Percentiles rank a stretch among this genome's conserved stretches.
Evolutionary conservation across 1,284 basidiomycete species (phyloP).

Genomic region (Sporisorium scitamineum): DNA sequence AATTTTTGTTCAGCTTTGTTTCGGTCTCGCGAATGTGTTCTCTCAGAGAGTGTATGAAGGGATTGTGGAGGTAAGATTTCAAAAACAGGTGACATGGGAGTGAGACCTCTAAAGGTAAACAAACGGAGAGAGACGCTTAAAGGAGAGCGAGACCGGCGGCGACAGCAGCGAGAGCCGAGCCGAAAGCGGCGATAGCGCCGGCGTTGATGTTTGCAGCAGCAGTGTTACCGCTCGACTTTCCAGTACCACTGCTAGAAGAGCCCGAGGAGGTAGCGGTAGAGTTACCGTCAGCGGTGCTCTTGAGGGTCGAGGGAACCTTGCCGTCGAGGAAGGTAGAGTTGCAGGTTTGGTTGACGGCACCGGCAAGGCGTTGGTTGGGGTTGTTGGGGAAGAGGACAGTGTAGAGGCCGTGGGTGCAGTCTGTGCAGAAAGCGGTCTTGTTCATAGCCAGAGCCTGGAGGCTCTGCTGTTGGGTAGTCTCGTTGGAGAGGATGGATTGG

Average conservation of each 20-base stretch:
- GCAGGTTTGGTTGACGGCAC: conserved; percentile 31
- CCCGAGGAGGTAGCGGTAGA: conserved; percentile 22
- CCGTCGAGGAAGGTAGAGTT: conserved; percentile 29
- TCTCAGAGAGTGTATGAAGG: too few species aligned
- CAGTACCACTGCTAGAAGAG: conserved; percentile 1
- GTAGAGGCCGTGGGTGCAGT: conserved; percentile 47
- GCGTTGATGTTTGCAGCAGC: conserved; percentile 8
- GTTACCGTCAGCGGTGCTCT: conserved; percentile 38
- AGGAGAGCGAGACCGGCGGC: conserved; percentile 41
- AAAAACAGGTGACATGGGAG: not conserved
- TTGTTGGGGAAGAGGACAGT: conserved; percentile 30
- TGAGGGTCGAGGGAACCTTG: conserved; percentile 28
- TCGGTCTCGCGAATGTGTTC: too few species aligned
- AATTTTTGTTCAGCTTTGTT: not conserved
- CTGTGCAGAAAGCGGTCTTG: conserved; percentile 48
- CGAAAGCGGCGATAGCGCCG: conserved; percentile 12
- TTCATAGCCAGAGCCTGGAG: conserved; percentile 25
- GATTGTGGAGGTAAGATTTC: too few species aligned
- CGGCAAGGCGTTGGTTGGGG: conserved; percentile 21
- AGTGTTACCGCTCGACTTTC: conserved; percentile 7
- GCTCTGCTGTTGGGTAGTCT: conserved; percentile 12
- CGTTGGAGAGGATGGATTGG: conserved; percentile 24
- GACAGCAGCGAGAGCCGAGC: conserved; percentile 26
- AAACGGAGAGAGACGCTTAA: not conserved
- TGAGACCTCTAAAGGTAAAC: not conserved